Percentiles rank a stretch among this genome's conserved stretches.
Conservation (phyloP, 306 rosid genomes). For the Inga leiocalycina region DNA sequence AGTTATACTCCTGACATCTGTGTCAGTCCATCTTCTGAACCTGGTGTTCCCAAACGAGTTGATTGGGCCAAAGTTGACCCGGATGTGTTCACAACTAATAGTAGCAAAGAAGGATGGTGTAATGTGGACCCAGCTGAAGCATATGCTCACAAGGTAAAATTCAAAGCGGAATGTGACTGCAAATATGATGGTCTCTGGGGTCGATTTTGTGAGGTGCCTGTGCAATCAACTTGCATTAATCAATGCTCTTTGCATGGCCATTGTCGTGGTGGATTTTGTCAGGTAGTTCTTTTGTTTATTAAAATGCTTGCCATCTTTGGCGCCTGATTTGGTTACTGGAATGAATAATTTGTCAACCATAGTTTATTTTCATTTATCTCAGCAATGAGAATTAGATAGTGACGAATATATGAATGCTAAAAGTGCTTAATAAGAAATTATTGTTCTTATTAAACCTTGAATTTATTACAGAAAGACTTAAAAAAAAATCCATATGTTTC, state of each 20-base stretch:
- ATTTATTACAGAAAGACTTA: neutral
- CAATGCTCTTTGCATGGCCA: conserved; percentile 89
- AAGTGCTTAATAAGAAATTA: neutral
- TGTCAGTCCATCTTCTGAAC: conserved; percentile 71
- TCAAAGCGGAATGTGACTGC: conserved; percentile 92
- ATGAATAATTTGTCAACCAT: conserved; percentile 21
- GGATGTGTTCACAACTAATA: conserved; percentile 77
- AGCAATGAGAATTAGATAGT: conserved; percentile 20
- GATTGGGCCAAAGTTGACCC: conserved; percentile 80
- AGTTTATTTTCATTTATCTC: conserved; percentile 24
- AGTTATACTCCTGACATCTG: conserved; percentile 28
- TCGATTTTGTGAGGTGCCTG: conserved; percentile 78
- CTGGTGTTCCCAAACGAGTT: conserved; percentile 59
- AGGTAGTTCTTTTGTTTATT: conserved; percentile 52
- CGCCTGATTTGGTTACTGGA: conserved; percentile 29
- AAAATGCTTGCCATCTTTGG: conserved; percentile 15
- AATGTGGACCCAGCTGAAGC: conserved; percentile 89
- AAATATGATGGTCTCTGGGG: conserved; percentile 81
- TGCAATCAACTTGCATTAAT: conserved; percentile 75
- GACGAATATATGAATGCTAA: conserved; percentile 2
- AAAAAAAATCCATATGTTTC: neutral
- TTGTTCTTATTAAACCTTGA: conserved; percentile 22
- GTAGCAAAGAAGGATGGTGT: conserved; percentile 88
- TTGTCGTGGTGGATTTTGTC: conserved; percentile 93
- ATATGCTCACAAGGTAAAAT: conserved; percentile 67